phyloP scores from a whole-genome alignment of 306 rosid genomes.

The Ochetophila trinervis region DNA sequence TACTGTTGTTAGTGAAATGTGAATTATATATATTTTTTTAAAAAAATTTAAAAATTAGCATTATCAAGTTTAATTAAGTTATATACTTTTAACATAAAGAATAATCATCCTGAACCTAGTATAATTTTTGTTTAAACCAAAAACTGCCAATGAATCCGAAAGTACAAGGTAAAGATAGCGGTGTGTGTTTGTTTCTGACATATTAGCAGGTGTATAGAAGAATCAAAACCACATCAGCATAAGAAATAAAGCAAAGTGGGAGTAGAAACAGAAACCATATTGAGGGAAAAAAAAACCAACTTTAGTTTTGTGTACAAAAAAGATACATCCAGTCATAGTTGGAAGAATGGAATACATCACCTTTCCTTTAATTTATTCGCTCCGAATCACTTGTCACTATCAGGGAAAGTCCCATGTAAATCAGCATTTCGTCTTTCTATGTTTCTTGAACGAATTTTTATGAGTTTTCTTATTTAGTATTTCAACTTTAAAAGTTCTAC shows the following conservation, averaged over 20 bases:
- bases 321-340: constrained; percentile 26
- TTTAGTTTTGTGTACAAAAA: constrained; percentile 23
- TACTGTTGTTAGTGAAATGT: neutral
- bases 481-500: too few relatives aligned
- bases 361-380: constrained; percentile 56
- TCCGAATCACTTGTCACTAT: constrained; percentile 46
- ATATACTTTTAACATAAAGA: too few relatives aligned
- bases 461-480: too few relatives aligned
- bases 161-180: constrained; percentile 19
- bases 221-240: constrained; percentile 28
- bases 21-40: too few relatives aligned
- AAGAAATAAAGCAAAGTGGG: constrained; percentile 11
- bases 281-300: neutral
- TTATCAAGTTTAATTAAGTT: too few relatives aligned
- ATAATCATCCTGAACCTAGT: too few relatives aligned
- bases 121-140: constrained; percentile 10
- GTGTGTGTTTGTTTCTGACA: constrained; percentile 18
- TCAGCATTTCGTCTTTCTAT: constrained; percentile 46
- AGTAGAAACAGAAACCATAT: neutral
- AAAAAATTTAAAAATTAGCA: too few relatives aligned
- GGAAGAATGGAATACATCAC: constrained; percentile 33
- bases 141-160: constrained; percentile 18
- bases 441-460: constrained; percentile 2
- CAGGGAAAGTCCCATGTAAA: constrained; percentile 59
- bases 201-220: constrained; percentile 29